These are phyloP conservation scores for Copromyces sp. DNA, from an alignment of 495 filamentous ascomycete genomes.

Conservation along the genomic window DNA sequence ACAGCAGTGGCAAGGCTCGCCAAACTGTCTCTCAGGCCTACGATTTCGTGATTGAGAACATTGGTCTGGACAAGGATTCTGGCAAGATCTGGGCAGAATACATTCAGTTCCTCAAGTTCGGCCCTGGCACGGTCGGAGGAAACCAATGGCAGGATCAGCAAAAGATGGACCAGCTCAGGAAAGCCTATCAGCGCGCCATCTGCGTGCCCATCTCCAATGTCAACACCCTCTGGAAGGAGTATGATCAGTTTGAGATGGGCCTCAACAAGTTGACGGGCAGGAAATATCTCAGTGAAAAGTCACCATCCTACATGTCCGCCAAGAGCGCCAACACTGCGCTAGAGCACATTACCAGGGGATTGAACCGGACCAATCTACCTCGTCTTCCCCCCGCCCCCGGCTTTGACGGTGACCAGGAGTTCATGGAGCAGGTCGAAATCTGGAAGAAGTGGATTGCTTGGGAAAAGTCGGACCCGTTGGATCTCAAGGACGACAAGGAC, in stretches of 20 bases:
- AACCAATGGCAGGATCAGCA: conserved; percentile 90
- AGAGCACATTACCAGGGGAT: conserved; percentile 70
- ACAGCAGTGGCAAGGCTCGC: conserved; percentile 64
- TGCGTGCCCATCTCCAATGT: conserved; percentile 71
- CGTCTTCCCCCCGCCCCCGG: conserved; percentile 71
- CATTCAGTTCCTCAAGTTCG: conserved; percentile 76
- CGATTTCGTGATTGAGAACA: conserved; percentile 78
- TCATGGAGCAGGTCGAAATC: conserved; percentile 70
- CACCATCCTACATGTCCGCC: conserved; percentile 87
- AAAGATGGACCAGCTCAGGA: conserved; percentile 88
- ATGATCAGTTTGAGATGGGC: conserved; percentile 87
- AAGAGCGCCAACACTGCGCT: conserved; percentile 73
- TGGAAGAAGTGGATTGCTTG: conserved; percentile 92
- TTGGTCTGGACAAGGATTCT: conserved; percentile 88
- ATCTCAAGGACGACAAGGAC: conserved; percentile 75
- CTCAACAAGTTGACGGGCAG: conserved; percentile 85
- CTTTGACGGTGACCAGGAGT: conserved; percentile 81
- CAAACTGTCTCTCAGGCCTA: conserved; percentile 71
- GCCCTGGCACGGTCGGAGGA: conserved; percentile 75
- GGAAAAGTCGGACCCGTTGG: conserved; percentile 87
- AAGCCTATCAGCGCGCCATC: conserved; percentile 83
- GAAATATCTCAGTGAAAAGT: conserved; percentile 85
- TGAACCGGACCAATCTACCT: conserved; percentile 69
- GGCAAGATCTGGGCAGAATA: conserved; percentile 89
- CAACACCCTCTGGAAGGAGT: conserved; percentile 88